A percentile compares a stretch with the other conserved stretches of the same genome.
Conservation (phyloP, 2,329 filamentous ascomycete species). For the Allantophomopsis cytisporea region DNA sequence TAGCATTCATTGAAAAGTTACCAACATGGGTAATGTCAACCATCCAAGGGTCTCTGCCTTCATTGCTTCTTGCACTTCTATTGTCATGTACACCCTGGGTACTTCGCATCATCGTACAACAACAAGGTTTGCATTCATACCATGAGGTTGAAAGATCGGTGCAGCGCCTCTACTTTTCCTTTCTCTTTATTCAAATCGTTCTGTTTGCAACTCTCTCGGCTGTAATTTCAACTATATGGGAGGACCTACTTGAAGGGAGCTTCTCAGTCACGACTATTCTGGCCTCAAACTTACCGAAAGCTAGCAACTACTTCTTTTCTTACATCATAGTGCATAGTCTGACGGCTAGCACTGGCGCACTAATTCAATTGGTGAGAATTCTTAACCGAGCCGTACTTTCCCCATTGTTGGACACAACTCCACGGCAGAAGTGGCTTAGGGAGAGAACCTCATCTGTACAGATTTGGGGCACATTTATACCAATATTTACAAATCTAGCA, state of each 20-base stretch:
- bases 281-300: constrained; percentile 10
- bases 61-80: constrained; percentile 2
- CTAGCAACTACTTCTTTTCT: constrained; percentile 12
- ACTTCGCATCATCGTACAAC: constrained; percentile 9
- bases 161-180: constrained; percentile 55
- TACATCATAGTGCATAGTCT: constrained; percentile 9
- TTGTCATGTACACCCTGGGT: constrained; percentile 6
- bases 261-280: constrained; percentile 3
- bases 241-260: constrained; percentile 14
- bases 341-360: constrained; percentile 4
- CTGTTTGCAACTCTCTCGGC: constrained; percentile 50
- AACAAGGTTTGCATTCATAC: constrained; percentile 13
- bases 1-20: constrained; percentile 3
- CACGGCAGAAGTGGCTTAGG: constrained; percentile 1
- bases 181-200: constrained; percentile 57
- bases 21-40: constrained; percentile 3
- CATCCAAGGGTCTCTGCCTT: constrained; percentile 7
- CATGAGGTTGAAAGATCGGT: constrained; percentile 24
- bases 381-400: constrained; percentile 1
- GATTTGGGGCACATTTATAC: constrained; percentile 61
- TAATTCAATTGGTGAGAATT: constrained; percentile 4
- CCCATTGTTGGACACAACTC: constrained; percentile 1
- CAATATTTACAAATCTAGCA: constrained; percentile 30
- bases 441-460: neutral
- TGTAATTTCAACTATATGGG: constrained; percentile 41